Base-by-base conservation (phyloP, 306 rosid species). In the Malus orientalis region DNA sequence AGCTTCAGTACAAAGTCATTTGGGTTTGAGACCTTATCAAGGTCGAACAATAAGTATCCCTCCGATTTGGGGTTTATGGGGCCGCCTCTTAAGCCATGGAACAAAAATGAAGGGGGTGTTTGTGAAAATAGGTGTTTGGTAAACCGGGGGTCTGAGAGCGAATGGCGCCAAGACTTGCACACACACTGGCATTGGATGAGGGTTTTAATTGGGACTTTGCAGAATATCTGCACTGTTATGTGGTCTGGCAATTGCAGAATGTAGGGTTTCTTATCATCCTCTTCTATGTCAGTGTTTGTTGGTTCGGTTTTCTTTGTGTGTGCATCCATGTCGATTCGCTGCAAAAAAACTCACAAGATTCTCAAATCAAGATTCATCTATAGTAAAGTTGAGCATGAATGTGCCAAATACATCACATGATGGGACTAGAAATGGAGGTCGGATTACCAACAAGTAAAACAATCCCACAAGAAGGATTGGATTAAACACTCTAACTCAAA, bases 151-250 rank as follows among this genome's bases (percentile, higher is more conserved):
- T 54, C 51, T 14, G 65, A 71, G 32, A 71, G 75, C 15, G 2
- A 71, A 14, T 16, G 12, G 2, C 75, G 33, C 75, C 75, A 71
- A 6, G 65, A 71, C 51, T 36, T 57, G 75, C 75, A 71, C 51
- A 71, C 75, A 16, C 64, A 71, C 30, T 29, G 22, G 33, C 75
- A 71, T 32, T 71, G 75, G 65, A 71, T 32, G 20, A 71, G 65
- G 5, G 66, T 33, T n/a, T 38, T 32, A 23, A 71, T 30, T 13
- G 75, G 75, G 65, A 71, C 25, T 55, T 55, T 20, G 65, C 47
- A 20, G n/a, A 71, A 71, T 47, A 71, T 71, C 6, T 54, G 30
- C 13, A 71, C 75, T 11, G 20, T 33, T 58, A 71, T 32, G 75
- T 54, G 51, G 65, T 71, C 40, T 14, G 75, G 75, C 14, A 71